These are phyloP conservation scores for Sporisorium sorghi DNA, from an alignment of 1,284 basidiomycete genomes.

Conservation along the genomic window DNA sequence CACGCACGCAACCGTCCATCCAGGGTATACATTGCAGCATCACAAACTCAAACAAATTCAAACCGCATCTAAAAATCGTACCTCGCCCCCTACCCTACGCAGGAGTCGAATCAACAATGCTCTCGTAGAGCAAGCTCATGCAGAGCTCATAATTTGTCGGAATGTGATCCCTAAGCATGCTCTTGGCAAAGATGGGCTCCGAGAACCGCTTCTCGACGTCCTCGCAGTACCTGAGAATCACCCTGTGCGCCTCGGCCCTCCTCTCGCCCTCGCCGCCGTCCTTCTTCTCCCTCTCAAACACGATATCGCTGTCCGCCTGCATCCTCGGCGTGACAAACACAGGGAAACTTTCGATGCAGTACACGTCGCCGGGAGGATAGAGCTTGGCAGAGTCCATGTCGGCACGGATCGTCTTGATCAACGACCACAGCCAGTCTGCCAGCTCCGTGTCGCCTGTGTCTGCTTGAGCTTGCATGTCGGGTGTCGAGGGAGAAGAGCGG, in stretches of 20 bases:
- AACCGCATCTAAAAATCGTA: not conserved
- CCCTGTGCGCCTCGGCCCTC: conserved; percentile 69
- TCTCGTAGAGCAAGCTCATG: conserved; percentile 55
- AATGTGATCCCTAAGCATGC: conserved; percentile 61
- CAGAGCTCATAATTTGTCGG: conserved; percentile 64
- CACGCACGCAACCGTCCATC: not conserved
- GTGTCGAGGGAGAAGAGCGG: conserved; percentile 10
- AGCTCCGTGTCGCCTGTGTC: conserved; percentile 40
- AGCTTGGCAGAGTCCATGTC: conserved; percentile 57
- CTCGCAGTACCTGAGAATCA: conserved; percentile 71
- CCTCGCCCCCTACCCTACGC: not conserved
- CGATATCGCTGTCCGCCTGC: conserved; percentile 38
- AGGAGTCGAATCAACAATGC: conserved; percentile 25
- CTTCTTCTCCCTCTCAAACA: conserved; percentile 10
- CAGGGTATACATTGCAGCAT: not conserved
- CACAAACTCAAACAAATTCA: not conserved
- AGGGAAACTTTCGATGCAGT: conserved; percentile 57
- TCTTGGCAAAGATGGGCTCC: conserved; percentile 70
- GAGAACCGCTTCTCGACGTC: conserved; percentile 72
- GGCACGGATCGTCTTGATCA: conserved; percentile 65
- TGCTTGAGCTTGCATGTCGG: not conserved
- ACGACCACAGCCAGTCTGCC: conserved; percentile 60
- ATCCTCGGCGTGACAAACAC: conserved; percentile 58
- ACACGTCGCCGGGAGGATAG: conserved; percentile 62
- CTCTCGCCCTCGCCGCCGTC: conserved; percentile 6